Evolutionary conservation across 805 yeast species (phyloP).

Genomic region (Suhomyces kilbournensis): DNA sequence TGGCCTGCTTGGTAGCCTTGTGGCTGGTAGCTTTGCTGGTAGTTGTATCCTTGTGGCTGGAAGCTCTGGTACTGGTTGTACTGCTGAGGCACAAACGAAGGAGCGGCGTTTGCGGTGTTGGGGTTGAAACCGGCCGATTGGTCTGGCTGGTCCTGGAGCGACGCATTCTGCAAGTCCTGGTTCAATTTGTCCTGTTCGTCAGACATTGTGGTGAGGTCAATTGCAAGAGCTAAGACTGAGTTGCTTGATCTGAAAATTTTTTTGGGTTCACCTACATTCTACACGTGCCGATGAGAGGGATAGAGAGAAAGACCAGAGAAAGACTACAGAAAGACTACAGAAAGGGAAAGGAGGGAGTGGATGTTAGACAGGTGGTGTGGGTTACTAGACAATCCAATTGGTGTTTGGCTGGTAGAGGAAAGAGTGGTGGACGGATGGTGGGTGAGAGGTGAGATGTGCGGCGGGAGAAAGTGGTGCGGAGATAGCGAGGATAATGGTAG

Average conservation of each 20-base stretch:
- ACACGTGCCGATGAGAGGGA: conserved; percentile 1
- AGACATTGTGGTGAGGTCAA: background rate
- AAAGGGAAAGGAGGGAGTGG: too few relatives aligned
- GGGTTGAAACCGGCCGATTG: background rate
- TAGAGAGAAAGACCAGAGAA: background rate
- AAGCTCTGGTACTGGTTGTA: conserved; percentile 11
- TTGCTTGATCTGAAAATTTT: conserved; percentile 1
- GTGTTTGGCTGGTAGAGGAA: too few relatives aligned
- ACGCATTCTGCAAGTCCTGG: conserved; percentile 42
- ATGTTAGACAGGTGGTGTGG: too few relatives aligned
- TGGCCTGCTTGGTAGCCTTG: conserved; percentile 11
- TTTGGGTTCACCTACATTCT: background rate
- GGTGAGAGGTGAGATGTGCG: too few relatives aligned
- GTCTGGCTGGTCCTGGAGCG: conserved; percentile 24
- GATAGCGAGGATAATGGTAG: too few relatives aligned
- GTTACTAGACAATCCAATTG: too few relatives aligned
- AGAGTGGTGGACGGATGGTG: too few relatives aligned
- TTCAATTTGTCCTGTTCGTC: conserved; percentile 21
- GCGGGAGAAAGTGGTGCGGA: too few relatives aligned
- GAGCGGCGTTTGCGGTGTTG: conserved; percentile 25
- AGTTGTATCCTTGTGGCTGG: conserved; percentile 10
- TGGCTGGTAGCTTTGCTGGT: conserved; percentile 17
- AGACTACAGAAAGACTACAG: too few relatives aligned
- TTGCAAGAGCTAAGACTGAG: background rate
- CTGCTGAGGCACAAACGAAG: conserved; percentile 47